phyloP scores from a whole-genome alignment of 768 basidiomycete species.

The Suillus variegatus region DNA sequence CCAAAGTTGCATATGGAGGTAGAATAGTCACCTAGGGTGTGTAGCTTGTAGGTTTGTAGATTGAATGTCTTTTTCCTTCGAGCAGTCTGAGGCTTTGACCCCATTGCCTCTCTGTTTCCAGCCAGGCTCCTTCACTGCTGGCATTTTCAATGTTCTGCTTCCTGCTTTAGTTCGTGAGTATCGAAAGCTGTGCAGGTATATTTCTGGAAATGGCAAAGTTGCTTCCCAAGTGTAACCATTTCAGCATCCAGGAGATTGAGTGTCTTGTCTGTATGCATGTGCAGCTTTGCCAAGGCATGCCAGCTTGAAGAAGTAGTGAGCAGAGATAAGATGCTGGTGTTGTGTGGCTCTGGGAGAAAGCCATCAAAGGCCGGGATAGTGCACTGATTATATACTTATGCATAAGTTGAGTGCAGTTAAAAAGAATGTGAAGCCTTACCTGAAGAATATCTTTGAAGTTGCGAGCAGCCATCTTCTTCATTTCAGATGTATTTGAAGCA shows the following conservation, averaged over 20 bases:
- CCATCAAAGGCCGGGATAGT: slow-evolving; percentile 12
- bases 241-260: slow-evolving; percentile 14
- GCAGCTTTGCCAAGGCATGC: slow-evolving; percentile 30
- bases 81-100: not conserved
- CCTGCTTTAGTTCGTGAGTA: slow-evolving; percentile 18
- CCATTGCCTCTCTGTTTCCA: not conserved
- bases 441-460: no score
- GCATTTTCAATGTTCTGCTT: slow-evolving; percentile 6
- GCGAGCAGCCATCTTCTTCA: no score
- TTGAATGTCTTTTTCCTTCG: slow-evolving; percentile 22
- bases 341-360: slow-evolving; percentile 15
- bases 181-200: slow-evolving; percentile 22
- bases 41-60: slow-evolving; percentile 33
- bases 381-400: slow-evolving; percentile 8
- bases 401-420: no score
- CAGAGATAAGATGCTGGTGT: slow-evolving; percentile 12
- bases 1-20: slow-evolving; percentile 26
- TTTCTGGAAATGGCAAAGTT: slow-evolving; percentile 23
- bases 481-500: no score
- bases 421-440: no score
- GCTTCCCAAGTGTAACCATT: slow-evolving; percentile 18
- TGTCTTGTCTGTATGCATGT: slow-evolving; percentile 29
- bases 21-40: slow-evolving; percentile 34
- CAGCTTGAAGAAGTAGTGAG: slow-evolving; percentile 17
- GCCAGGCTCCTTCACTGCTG: not conserved